Evolutionary conservation across 805 yeast genomes (phyloP), one percentile per base, ranked within the genome.

Genomic region (Brettanomyces nanus): DNA sequence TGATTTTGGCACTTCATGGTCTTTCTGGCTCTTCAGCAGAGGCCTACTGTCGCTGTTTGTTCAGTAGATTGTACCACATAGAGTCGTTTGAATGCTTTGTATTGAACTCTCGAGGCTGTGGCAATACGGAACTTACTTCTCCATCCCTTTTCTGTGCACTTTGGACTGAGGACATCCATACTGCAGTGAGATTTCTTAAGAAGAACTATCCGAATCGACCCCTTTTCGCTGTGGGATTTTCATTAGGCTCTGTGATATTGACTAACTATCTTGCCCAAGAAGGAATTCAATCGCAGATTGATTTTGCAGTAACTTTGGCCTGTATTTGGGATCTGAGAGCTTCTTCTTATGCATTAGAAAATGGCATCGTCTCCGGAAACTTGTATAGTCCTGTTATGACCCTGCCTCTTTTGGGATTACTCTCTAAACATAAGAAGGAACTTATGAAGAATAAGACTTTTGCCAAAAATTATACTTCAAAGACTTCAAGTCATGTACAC

Each of bases 1-100:
- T 85, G 51, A 62, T 81, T 14, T 69, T 85, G 22, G 60, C 74
- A 3, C 58, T 82, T 30, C 95, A 85, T 53, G 95, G 95, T 0
- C 69, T 85, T 28, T 79, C 84, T 2, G 95, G 95, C 5, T 92
- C 95, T 0, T 78, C 89, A n/a, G 83, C 80, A 44, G 95, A 85
- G 53, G 68, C 82, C 5, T 77, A 85, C 51, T 75, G 85, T 30
- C 68, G 92, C 19, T 69, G 83, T 39, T 53, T 79, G 27, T 69
- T 75, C 14, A 60, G 65, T 31, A 53, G 59, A 18, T 56, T 69
- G 3, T 43, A 48, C 4, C 51, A 57, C 13, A 51, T 52, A 26
- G 40, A 45, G 14, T 61, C 63, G 1, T 80, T 82, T 65, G 89
- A 80, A 44, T 67, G 74, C 6, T 75, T 75, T 31, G 92, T 85